phyloP scores from a whole-genome alignment of 768 basidiomycete species.

The Asterophora lycoperdoides region DNA sequence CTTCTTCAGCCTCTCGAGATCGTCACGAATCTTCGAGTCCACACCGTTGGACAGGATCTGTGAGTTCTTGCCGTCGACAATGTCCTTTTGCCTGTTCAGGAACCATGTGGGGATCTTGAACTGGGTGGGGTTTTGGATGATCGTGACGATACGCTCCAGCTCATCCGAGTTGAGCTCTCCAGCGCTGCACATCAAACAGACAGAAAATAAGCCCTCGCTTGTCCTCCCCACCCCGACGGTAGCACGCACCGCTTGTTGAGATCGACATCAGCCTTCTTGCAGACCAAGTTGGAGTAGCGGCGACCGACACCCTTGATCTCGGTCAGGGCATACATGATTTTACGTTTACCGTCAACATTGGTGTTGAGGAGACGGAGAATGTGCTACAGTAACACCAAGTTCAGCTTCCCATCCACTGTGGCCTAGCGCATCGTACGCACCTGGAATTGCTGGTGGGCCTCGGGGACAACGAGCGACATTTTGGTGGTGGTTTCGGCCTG shows the following conservation, averaged over 20 bases:
- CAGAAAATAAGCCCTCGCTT: neutral
- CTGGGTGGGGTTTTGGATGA: constrained; percentile 98
- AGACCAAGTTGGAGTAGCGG: constrained; percentile 97
- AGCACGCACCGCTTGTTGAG: constrained; percentile 88
- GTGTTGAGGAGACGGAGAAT: constrained; percentile 99
- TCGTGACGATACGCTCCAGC: constrained; percentile 97
- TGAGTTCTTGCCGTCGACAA: constrained; percentile 93
- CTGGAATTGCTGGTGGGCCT: constrained; percentile 94
- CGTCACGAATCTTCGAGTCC: constrained; percentile 97
- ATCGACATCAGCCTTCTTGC: constrained; percentile 99
- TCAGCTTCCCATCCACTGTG: neutral
- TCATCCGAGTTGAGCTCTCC: constrained; percentile 99
- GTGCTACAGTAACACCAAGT: constrained; percentile 53
- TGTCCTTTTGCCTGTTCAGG: constrained; percentile 98
- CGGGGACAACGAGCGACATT: constrained; percentile 98
- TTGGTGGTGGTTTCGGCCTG: constrained; percentile 21
- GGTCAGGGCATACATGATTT: constrained; percentile 98
- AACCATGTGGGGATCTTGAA: constrained; percentile 99
- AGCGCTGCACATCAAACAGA: constrained; percentile 50
- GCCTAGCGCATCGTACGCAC: constrained; percentile 35
- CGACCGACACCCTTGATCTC: constrained; percentile 99
- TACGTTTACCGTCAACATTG: constrained; percentile 98
- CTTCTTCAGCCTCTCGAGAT: constrained; percentile 98
- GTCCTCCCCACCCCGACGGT: neutral
- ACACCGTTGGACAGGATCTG: constrained; percentile 96